Percentiles rank a stretch among this genome's conserved stretches.
Conservation (phyloP, 148 eudicot genomes). For the Simmondsia chinensis region DNA sequence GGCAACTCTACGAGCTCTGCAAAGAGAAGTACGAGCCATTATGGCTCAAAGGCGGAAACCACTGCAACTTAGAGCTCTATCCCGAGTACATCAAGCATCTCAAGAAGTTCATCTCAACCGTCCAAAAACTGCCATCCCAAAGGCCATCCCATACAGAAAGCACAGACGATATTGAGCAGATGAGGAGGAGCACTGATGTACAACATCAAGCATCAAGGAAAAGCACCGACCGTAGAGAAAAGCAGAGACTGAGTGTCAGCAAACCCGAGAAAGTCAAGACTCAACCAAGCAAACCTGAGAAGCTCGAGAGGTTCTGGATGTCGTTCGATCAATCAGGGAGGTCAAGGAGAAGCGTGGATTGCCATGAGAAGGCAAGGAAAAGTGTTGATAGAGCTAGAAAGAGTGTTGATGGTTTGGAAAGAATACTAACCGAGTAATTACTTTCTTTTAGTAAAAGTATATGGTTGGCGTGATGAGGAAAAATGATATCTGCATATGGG, state of each 20-base stretch:
- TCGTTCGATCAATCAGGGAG: slow-evolving; percentile 26
- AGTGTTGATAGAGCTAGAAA: no score
- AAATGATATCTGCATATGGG: no score
- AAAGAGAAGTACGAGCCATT: slow-evolving; percentile 43
- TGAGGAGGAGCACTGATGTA: slow-evolving; percentile 7
- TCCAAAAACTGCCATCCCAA: slow-evolving; percentile 14
- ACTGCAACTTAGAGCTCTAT: slow-evolving; percentile 32
- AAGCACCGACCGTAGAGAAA: slow-evolving; percentile 6
- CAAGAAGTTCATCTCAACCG: slow-evolving; percentile 28
- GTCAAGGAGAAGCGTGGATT: slow-evolving; percentile 25
- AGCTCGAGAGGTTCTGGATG: slow-evolving; percentile 21
- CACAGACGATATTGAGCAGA: not conserved
- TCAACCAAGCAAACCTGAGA: slow-evolving; percentile 18
- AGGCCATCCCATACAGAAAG: not conserved
- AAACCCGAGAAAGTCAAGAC: slow-evolving; percentile 12
- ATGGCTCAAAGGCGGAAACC: slow-evolving; percentile 42
- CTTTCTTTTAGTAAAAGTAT: no score
- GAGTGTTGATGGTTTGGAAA: no score
- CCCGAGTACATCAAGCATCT: slow-evolving; percentile 37
- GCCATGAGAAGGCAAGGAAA: slow-evolving; percentile 38
- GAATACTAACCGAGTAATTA: no score
- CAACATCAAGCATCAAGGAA: slow-evolving; percentile 7
- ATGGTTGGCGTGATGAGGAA: no score
- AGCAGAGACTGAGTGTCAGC: slow-evolving; percentile 20
- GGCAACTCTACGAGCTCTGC: slow-evolving; percentile 35